Conservation (phyloP, 441 rosid species). For the Euphorbia schlechtendalii region DNA sequence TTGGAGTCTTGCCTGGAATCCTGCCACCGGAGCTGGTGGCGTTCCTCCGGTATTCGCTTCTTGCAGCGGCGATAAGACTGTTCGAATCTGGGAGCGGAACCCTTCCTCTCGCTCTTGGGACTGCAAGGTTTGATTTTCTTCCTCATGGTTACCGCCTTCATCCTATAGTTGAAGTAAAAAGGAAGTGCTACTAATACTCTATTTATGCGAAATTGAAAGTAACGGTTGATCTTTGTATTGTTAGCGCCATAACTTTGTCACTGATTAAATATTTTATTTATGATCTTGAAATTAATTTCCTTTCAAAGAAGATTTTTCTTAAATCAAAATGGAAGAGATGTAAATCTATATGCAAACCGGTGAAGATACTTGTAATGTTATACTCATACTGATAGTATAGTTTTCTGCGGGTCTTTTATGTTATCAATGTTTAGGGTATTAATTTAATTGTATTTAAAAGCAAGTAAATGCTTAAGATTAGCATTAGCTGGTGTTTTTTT, state of each 20-base stretch:
- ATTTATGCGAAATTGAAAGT: neutral
- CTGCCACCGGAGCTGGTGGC: constrained; percentile 36
- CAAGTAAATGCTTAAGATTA: neutral
- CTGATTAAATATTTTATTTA: no score
- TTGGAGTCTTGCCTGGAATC: constrained; percentile 92
- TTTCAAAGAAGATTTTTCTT: no score
- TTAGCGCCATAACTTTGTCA: neutral
- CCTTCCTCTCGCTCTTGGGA: constrained; percentile 62
- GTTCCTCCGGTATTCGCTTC: constrained; percentile 59
- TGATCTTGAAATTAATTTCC: neutral
- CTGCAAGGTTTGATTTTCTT: constrained; percentile 55
- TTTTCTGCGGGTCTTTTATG: neutral
- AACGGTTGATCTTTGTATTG: neutral
- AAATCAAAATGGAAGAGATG: neutral
- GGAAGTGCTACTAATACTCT: neutral
- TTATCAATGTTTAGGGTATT: neutral
- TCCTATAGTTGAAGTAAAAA: neutral
- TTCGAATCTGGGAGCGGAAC: constrained; percentile 89
- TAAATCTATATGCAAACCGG: neutral
- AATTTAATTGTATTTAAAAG: no score
- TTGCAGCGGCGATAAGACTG: constrained; percentile 92
- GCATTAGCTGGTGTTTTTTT: neutral
- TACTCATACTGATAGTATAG: neutral
- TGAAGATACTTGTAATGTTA: neutral
- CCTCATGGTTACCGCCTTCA: neutral